Base-by-base conservation (phyloP, 1,139 yeast genomes). In the Hyphopichia fennica region DNA sequence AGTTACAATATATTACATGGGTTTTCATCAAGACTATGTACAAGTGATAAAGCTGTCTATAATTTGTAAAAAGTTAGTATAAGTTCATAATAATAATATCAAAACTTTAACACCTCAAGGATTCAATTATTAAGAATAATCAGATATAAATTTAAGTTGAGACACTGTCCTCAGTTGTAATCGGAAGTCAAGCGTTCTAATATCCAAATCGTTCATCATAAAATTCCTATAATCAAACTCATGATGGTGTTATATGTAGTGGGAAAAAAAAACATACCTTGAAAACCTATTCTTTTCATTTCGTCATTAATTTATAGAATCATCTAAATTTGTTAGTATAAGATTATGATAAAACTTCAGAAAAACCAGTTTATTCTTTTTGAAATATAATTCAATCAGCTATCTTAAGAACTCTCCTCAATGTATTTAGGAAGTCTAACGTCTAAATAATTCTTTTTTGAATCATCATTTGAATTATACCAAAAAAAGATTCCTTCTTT, bases 351-450 rank as follows among this genome's bases (percentile, higher is more conserved):
- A 9, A 6, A 20, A 20, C 8, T 20, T 20, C 8, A 20, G 9
- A 6, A 27, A 27, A n/a, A 27, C 7, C 16, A 18, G 18, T 13
- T 11, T 15, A 10, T 16, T 14, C 13, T 31, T 14, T 17, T 15
- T 7, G 10, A 22, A 18, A 6, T 23, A 25, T 15, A 10, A 14
- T 18, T 41, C 27, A 28, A 36, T 39, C 65, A 58, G 65, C 49
- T 55, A 48, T 51, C 50, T 54, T 52, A 60, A 65, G 60, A 52
- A 42, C 50, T 57, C 42, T 61, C 65, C 62, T 58, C 66, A 61
- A 51, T 43, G 41, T 19, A 19, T 39, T 41, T 60, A 48, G 56
- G 65, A 59, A 60, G 65, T 60, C 65, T 59, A 60, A 60, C 65
- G 64, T 60, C 65, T 54, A 43, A 25, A 25, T 48, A 35, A 50